Percentiles rank a stretch among this genome's conserved stretches.
Conservation (phyloP, 306 rosid species). For the Citrullus colocynthis region DNA sequence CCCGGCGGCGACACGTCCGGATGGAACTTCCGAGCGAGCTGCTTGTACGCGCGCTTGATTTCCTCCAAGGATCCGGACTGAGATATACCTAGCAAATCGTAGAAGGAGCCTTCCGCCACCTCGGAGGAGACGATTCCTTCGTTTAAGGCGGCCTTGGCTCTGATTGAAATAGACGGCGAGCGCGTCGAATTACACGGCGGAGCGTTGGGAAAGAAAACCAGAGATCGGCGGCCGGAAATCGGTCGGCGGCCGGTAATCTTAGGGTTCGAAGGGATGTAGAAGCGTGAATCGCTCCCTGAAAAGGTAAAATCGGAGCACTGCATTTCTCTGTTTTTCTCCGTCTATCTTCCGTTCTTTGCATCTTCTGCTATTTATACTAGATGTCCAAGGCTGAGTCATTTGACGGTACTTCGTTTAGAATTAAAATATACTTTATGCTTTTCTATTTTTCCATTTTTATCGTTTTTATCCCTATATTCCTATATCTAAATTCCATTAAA, state of each 20-base stretch:
- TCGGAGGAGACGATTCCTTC: constrained; percentile 23
- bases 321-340: constrained; percentile 24
- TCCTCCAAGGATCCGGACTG: constrained; percentile 51
- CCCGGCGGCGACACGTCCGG: constrained; percentile 92
- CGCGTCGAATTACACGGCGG: constrained; percentile 10
- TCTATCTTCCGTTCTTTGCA: not conserved
- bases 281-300: constrained; percentile 38
- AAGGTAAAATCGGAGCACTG: constrained; percentile 27
- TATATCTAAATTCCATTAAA: too few species aligned
- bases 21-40: constrained; percentile 70
- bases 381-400: not conserved
- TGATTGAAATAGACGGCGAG: constrained; percentile 13
- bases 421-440: not conserved
- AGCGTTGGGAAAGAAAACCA: not conserved
- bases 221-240: not conserved
- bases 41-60: constrained; percentile 82
- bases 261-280: constrained; percentile 22
- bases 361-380: not conserved
- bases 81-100: constrained; percentile 62
- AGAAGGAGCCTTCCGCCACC: constrained; percentile 29
- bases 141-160: constrained; percentile 25
- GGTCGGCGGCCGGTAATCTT: not conserved
- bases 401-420: not conserved
- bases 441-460: not conserved
- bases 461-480: not conserved